Evolutionary conservation across 176 grass and related monocot species (phyloP).

Genomic region (Paspalum vaginatum): DNA sequence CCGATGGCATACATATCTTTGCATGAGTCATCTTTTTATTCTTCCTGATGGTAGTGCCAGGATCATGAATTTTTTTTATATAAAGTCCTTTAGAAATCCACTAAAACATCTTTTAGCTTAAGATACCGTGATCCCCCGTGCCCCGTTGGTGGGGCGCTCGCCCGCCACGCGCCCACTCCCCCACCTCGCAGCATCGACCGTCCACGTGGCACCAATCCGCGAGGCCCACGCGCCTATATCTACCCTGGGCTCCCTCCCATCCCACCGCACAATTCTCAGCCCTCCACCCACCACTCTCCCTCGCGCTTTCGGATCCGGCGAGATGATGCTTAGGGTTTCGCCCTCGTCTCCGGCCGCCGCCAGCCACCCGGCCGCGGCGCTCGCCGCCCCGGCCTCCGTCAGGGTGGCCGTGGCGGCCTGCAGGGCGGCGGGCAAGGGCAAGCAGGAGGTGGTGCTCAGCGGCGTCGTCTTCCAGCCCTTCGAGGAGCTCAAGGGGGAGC

Average conservation of each 20-base stretch:
- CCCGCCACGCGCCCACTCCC: constrained; percentile 39
- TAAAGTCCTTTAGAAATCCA: too few species aligned
- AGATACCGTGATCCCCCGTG: too few species aligned
- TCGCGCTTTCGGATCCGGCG: not conserved
- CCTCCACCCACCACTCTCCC: not conserved
- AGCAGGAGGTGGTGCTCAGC: constrained; percentile 47
- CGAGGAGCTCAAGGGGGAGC: constrained; percentile 75
- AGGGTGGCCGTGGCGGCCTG: constrained; percentile 31
- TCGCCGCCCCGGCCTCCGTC: not conserved
- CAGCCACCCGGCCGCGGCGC: not conserved
- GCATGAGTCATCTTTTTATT: too few species aligned
- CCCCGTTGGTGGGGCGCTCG: not conserved
- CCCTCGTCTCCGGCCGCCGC: constrained; percentile 22
- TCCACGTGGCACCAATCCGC: constrained; percentile 44
- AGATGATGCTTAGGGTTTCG: constrained; percentile 46
- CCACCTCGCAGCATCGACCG: not conserved
- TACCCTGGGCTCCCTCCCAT: not conserved
- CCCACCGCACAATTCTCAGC: too few species aligned
- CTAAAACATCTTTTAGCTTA: too few species aligned
- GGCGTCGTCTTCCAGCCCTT: constrained; percentile 79
- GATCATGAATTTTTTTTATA: too few species aligned
- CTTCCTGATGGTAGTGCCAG: too few species aligned
- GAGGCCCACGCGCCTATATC: constrained; percentile 40
- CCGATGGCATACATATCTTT: too few species aligned
- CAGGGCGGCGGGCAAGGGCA: constrained; percentile 37